Conservation (phyloP, 345 rosid species). For the Boechera retrofracta region DNA sequence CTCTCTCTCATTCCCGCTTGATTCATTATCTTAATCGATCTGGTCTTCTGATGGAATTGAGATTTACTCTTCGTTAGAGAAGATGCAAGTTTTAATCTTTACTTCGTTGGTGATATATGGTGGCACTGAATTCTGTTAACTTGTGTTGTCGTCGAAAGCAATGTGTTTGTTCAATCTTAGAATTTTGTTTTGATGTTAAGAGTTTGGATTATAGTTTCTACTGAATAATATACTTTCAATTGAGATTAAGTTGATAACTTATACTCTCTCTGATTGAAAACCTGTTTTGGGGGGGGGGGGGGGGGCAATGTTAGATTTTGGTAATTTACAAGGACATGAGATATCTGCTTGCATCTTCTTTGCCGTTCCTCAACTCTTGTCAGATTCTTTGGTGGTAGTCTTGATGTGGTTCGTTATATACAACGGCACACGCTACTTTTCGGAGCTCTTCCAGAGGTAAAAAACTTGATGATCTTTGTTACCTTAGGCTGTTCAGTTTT, state of each 20-base stretch:
- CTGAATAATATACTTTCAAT: neutral
- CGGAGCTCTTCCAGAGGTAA: slow-evolving; percentile 71
- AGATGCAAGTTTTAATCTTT: slow-evolving; percentile 30
- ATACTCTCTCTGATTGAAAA: neutral
- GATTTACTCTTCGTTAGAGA: slow-evolving; percentile 16
- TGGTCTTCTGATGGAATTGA: slow-evolving; percentile 28
- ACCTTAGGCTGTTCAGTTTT: slow-evolving; percentile 7
- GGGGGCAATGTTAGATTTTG: neutral
- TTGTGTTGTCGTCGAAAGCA: slow-evolving; percentile 10
- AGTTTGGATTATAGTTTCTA: too few relatives aligned
- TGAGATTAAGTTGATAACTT: slow-evolving; percentile 9
- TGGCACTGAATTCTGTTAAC: slow-evolving; percentile 3
- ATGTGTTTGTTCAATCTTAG: slow-evolving; percentile 2
- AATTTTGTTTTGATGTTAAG: neutral
- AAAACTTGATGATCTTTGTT: slow-evolving; percentile 2
- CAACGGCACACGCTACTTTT: slow-evolving; percentile 69
- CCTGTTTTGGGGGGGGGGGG: neutral
- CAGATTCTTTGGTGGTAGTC: slow-evolving; percentile 82
- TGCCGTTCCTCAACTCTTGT: slow-evolving; percentile 52
- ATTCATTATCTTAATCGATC: neutral
- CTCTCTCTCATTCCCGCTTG: slow-evolving; percentile 9
- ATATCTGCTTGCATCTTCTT: slow-evolving; percentile 26
- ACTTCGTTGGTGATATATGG: slow-evolving; percentile 14
- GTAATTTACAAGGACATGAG: neutral
- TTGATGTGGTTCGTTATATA: slow-evolving; percentile 85